A percentile compares a stretch with the other conserved stretches of the same genome.
Conservation (phyloP, 352 stramenopile genomes). For the Globisporangium abappressorium region DNA sequence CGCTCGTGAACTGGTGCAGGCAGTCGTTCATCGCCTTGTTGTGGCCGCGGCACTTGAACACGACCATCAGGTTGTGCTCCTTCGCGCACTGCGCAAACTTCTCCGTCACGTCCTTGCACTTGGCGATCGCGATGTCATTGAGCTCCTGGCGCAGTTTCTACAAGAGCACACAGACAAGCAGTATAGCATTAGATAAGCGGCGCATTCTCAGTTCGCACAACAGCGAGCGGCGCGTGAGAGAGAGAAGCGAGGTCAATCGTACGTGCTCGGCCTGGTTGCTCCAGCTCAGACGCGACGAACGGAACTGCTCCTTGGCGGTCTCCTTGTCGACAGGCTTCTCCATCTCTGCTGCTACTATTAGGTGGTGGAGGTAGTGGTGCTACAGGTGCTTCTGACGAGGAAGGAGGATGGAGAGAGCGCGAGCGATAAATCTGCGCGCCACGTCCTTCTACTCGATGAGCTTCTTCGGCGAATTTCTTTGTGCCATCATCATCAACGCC, state of each 20-base stretch:
- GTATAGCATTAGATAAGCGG: conserved; percentile 1
- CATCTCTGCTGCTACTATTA: conserved; percentile 10
- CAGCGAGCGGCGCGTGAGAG: not conserved
- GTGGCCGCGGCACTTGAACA: conserved; percentile 67
- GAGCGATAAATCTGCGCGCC: conserved; percentile 1
- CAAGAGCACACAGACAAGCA: not conserved
- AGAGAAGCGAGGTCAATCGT: not conserved
- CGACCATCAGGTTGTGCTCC: conserved; percentile 63
- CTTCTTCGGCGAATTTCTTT: conserved; percentile 14
- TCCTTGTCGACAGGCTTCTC: conserved; percentile 68
- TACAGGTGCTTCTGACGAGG: not conserved
- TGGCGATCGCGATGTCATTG: conserved; percentile 79
- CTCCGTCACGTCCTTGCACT: conserved; percentile 53
- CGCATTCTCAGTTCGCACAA: not conserved
- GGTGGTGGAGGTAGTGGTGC: not conserved
- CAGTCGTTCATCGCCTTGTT: conserved; percentile 82
- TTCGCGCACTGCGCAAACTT: conserved; percentile 70
- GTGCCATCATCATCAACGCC: conserved; percentile 1
- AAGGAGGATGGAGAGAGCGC: not conserved
- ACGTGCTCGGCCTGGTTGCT: conserved; percentile 84
- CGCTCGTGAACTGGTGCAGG: conserved; percentile 76
- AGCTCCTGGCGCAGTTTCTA: conserved; percentile 82
- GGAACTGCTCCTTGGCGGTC: conserved; percentile 67
- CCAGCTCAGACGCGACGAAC: conserved; percentile 75
- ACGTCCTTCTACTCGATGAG: conserved; percentile 10